Percentiles rank a stretch among this genome's conserved stretches.
Evolutionary conservation across 192 early-diverging fungal genomes (phyloP).

Genomic region (Powellomyces hirtus): DNA sequence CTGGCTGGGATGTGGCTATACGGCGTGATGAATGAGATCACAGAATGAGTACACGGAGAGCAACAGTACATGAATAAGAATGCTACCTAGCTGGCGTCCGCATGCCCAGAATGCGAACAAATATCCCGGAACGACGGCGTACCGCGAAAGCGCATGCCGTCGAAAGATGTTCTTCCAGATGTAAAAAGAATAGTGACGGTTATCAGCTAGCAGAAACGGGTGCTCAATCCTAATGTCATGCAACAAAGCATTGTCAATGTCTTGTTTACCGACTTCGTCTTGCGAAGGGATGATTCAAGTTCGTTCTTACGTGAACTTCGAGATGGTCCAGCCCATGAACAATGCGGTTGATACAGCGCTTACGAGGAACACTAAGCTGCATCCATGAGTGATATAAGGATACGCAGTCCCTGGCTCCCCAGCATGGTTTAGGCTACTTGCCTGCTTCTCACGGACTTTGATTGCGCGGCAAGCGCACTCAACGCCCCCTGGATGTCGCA

Average conservation of each 20-base stretch:
- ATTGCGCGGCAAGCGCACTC: no score
- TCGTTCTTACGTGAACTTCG: constrained; percentile 32
- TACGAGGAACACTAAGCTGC: background rate
- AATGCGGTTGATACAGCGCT: background rate
- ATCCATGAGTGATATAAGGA: no score
- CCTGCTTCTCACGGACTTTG: no score
- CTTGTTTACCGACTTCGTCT: no score
- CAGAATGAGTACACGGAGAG: no score
- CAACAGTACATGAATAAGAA: constrained; percentile 9
- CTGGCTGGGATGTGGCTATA: constrained; percentile 29
- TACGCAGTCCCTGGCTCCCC: no score
- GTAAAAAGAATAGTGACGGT: constrained; percentile 96
- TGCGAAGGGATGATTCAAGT: no score
- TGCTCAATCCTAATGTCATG: constrained; percentile 68
- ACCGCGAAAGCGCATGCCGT: constrained; percentile 50
- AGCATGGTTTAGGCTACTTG: no score
- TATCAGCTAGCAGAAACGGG: constrained; percentile 91
- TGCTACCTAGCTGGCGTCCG: constrained; percentile 47
- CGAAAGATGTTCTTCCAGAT: constrained; percentile 82
- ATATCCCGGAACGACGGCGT: constrained; percentile 68
- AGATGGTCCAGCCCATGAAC: constrained; percentile 14
- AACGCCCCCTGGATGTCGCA: background rate
- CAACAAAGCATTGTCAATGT: constrained; percentile 2
- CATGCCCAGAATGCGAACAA: constrained; percentile 43
- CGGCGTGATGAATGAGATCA: no score